Evolutionary conservation across 345 rosid species (phyloP), one percentile per base, ranked within the genome.

Genomic region (Lepidium didymum): DNA sequence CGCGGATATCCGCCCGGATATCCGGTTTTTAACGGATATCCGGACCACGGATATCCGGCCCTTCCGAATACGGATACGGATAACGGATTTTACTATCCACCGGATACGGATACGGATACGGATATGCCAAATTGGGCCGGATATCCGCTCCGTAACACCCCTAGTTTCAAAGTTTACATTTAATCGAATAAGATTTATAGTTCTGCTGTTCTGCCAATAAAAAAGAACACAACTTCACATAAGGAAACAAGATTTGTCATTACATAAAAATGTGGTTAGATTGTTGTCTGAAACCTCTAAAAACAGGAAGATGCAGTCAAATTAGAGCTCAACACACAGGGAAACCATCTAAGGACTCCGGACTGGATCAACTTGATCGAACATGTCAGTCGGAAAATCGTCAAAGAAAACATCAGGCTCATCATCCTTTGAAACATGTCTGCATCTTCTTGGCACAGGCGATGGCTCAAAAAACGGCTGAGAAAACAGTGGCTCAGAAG

Each of bases 381-480:
- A 84, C 80, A 90, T 76, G 68, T 87, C 93, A 0, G 83, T 47
- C 0, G 98, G 97, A 47, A 90, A 84, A 76, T 88, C 94, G 14
- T 90, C 91, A 7, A 86, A 85, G 80, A 90, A 85, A 12, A 78
- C 54, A 34, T 83, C 88, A 3, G 82, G 75, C 2, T 62, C 75
- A n/a, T 67, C 84, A 25, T 83, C 78, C 18, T 60, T 76, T 13
- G 42, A 54, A 42, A 47, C 64, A 53, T 68, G 52, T 53, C 79
- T 69, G 56, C 68, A 57, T 57, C 84, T 63, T 67, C 73, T 58
- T 0, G 64, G 70, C 0, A 25, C n/a, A 0, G 76, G 64, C 0
- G 75, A 60, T 2, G 83, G 79, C 69, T 85, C 86, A 4, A 79
- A 71, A 59, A 87, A 79, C 36, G 91, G 78, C 40, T 68, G 85